Base-by-base conservation (phyloP, 148 eudicot genomes). In the Rhododendron kiyosumense region DNA sequence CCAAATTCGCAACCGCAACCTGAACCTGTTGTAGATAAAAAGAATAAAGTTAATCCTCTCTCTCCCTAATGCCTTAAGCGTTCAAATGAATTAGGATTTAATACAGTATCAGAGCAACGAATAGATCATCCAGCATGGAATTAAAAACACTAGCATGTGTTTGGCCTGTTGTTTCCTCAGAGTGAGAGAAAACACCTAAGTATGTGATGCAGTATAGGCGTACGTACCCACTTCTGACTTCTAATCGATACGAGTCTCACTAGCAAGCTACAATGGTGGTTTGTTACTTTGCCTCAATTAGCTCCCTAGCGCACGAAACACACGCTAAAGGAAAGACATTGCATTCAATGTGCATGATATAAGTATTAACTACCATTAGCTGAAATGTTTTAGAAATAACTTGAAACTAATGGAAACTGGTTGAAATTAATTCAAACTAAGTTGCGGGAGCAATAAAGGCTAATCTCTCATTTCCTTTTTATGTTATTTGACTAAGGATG, bases 1-100 rank as follows among this genome's bases (percentile, higher is more conserved):
- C 95, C 89, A 95, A 85, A 30, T 91, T 90, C 10, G 92, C 94
- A 69, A 92, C 92, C 12, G 85, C 89, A 28, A 91, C 85, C 87
- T 93, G 98, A 69, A 94, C 96, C 76, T 71, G 41, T 71, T 71
- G 38, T 30, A 8, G 8, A 30, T 12, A 11, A 15, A 30, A 71
- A 30, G 41, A 71, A n/a, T 4, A 30, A 71, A 30, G 36, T 30
- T 71, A 71, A 30, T 14, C 8, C 76, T 30, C 41, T 71, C 38
- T 11, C 75, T 69, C 34, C 30, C 34, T 69, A 28, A 28, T 28
- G 36, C 15, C 36, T 26, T 12, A 28, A 69, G 76, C 76, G 1
- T 32, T 32, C 75, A 28, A 12, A 69, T 69, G 7, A 71, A 13
- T 4, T 30, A 71, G 76, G 4, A 36, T 36, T 69, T 69, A 14